Percentiles rank a stretch among this genome's conserved stretches.
These are phyloP conservation scores for Sporisorium iseilematis-ciliati DNA, from an alignment of 1,284 basidiomycete species.

Conservation along the genomic window DNA sequence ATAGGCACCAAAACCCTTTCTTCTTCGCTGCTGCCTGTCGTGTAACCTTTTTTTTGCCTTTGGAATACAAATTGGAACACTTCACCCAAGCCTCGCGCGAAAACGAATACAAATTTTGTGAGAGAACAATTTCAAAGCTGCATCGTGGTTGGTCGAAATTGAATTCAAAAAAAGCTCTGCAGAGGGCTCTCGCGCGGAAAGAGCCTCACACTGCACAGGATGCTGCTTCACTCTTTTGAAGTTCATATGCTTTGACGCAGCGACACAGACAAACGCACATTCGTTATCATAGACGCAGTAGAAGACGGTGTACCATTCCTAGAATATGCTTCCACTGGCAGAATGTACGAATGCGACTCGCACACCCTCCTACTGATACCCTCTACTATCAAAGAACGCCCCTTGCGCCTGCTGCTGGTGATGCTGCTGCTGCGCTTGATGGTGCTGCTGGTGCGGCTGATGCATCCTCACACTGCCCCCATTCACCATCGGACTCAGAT, in stretches of 20 bases:
- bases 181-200: slow-evolving; percentile 4
- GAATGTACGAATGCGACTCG: not conserved
- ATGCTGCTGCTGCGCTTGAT: slow-evolving; percentile 13
- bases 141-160: not conserved
- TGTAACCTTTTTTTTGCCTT: not conserved
- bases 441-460: slow-evolving; percentile 25
- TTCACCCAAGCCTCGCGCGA: not conserved
- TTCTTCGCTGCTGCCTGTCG: slow-evolving; percentile 3
- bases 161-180: not conserved
- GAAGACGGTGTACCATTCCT: not conserved
- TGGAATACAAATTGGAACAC: not conserved
- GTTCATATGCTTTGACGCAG: not conserved
- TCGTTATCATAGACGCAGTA: not conserved
- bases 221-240: not conserved
- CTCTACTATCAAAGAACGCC: slow-evolving; percentile 35
- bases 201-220: not conserved
- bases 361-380: slow-evolving; percentile 16
- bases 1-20: slow-evolving; percentile 1
- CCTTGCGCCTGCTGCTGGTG: slow-evolving; percentile 25
- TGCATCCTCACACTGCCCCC: slow-evolving; percentile 45
- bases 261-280: not conserved
- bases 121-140: not conserved
- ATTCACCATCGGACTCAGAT: slow-evolving; percentile 44
- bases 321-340: not conserved
- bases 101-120: slow-evolving; percentile 1